These are phyloP conservation scores for Malassezia psittaci DNA, from an alignment of 1,284 basidiomycete species.

Conservation along the genomic window DNA sequence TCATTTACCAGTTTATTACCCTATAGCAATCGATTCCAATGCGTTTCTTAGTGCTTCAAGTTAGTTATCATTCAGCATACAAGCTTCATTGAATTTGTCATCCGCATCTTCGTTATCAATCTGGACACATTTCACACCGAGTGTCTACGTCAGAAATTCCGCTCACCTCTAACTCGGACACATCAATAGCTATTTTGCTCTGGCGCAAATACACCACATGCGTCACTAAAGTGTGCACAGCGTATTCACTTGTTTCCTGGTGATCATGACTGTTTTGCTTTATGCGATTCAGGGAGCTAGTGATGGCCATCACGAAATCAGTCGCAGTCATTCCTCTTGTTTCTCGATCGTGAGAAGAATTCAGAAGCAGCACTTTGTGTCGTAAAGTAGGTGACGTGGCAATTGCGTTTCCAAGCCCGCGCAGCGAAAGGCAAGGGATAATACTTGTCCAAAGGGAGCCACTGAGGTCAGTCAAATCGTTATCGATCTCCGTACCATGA, in stretches of 20 bases:
- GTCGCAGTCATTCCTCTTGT: slow-evolving; percentile 71
- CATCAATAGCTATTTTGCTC: slow-evolving; percentile 14
- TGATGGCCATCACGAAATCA: slow-evolving; percentile 73
- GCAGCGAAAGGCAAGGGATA: slow-evolving; percentile 76
- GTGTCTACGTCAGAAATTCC: background rate
- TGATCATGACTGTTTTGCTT: background rate
- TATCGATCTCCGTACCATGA: slow-evolving; percentile 52
- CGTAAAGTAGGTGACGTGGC: slow-evolving; percentile 62
- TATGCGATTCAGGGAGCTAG: slow-evolving; percentile 57
- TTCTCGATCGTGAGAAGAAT: slow-evolving; percentile 79
- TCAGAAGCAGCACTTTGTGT: slow-evolving; percentile 77
- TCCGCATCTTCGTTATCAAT: background rate
- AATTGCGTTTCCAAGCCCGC: slow-evolving; percentile 69
- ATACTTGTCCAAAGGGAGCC: slow-evolving; percentile 82
- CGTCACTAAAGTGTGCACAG: slow-evolving; percentile 54
- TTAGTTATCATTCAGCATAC: too few species aligned
- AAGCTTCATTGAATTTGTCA: too few species aligned
- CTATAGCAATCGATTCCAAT: background rate
- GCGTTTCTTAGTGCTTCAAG: background rate
- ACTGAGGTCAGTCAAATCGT: slow-evolving; percentile 38
- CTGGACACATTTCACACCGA: slow-evolving; percentile 8
- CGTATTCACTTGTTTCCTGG: slow-evolving; percentile 12
- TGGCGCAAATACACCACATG: slow-evolving; percentile 69
- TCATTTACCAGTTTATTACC: too few species aligned
- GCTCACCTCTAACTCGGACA: slow-evolving; percentile 4